Evolutionary conservation across 2,329 filamentous ascomycete genomes (phyloP), one percentile per base, ranked within the genome.

Genomic region (Xylariaceae sp.): DNA sequence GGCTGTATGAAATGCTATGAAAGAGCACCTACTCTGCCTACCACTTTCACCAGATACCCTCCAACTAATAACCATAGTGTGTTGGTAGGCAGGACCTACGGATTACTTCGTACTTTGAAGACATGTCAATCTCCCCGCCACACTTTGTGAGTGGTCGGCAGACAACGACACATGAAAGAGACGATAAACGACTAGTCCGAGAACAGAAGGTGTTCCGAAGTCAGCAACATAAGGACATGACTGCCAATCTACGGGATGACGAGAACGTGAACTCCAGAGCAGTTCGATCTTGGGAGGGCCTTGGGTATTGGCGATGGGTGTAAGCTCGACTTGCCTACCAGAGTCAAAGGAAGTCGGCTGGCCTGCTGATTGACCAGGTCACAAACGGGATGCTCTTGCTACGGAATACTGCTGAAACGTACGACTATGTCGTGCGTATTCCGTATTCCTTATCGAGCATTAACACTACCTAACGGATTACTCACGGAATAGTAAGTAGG

Each of bases 141-240:
- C 37, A 42, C 11, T 13, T 42, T 13, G 37, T 13, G 37, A 42
- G 37, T 42, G 37, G 11, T 17, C 37, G 48, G 44, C 4, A 37
- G 47, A 42, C 18, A 39, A 7, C 48, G 7, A 23, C 4, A n/a
- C 5, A 51, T 54, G 47, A 13, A 52, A 48, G 47, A 18, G 44
- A 42, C 37, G 17, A 57, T 45, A 51, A 53, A 15, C 53, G 17
- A 34, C 58, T 56, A 62, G 37, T 58, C 61, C 61, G 35, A 56
- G 58, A 62, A 35, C 55, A 58, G 61, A 62, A 62, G 58, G 61
- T 62, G 45, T 61, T 39, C 52, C 52, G 50, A 44, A 42, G 18
- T 45, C 37, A 10, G 8, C 37, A 30, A 30, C 23, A 42, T 42
- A 59, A 51, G 17, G 55, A 62, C 56, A 57, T 56, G 56, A 54